Percentiles rank a stretch among this genome's conserved stretches.
These are phyloP conservation scores for Globisporangium iwayamae DNA, from an alignment of 352 stramenopile species.

Conservation along the genomic window DNA sequence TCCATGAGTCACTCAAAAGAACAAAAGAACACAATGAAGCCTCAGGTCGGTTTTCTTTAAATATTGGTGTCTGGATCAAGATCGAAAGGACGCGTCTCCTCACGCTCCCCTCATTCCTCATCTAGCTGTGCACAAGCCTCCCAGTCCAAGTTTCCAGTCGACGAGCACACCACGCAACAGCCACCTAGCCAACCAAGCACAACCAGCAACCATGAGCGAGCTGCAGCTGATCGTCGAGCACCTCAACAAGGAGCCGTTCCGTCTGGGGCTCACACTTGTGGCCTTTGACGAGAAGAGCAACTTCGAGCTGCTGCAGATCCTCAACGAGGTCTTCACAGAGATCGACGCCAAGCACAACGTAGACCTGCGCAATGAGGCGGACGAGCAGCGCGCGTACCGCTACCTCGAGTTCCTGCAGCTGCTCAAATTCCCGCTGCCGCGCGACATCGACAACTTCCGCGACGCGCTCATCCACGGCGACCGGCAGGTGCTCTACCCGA, in stretches of 20 bases:
- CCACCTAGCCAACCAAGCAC: not conserved
- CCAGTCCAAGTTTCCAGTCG: not conserved
- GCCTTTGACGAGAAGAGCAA: constrained; percentile 94
- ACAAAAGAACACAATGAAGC: not conserved
- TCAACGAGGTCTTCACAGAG: constrained; percentile 91
- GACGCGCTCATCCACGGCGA: constrained; percentile 79
- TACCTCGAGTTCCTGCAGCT: constrained; percentile 92
- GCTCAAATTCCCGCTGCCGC: constrained; percentile 90
- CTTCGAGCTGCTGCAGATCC: constrained; percentile 91
- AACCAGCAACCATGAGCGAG: constrained; percentile 72
- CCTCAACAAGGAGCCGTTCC: constrained; percentile 92
- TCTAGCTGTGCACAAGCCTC: not conserved
- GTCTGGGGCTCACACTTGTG: constrained; percentile 83
- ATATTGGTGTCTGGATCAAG: not conserved
- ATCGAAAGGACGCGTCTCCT: constrained; percentile 14
- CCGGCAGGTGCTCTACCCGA: constrained; percentile 86
- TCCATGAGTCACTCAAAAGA: not conserved
- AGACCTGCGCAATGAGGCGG: constrained; percentile 78
- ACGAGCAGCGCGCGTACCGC: constrained; percentile 71
- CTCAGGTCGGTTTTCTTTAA: not conserved
- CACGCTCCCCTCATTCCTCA: not conserved
- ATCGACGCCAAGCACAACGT: constrained; percentile 86
- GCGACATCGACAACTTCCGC: constrained; percentile 69
- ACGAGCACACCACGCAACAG: not conserved
- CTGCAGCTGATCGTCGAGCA: constrained; percentile 91